Base-by-base conservation (phyloP, 1,139 yeast genomes). In the Pneumocystis oryctolagi region DNA sequence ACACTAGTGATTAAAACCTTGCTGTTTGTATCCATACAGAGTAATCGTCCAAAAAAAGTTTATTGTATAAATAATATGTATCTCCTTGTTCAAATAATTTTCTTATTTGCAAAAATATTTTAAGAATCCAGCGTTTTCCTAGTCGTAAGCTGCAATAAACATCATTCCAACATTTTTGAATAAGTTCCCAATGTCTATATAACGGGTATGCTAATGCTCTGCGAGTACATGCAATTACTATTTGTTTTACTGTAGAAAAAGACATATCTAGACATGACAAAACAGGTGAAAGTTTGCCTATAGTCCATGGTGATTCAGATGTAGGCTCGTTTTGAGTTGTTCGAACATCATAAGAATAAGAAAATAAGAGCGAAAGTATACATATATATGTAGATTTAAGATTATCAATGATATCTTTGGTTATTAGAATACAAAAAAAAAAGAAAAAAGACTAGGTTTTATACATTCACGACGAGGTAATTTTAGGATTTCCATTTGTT, bases 291-390 rank as follows among this genome's bases (percentile, higher is more conserved):
- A 92, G 72, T 69, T 85, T 89, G 1, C 97, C 97, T 16, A 92
- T 80, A 0, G 94, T 85, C 98, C 97, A 92, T 0, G 95, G 89
- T 66, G 95, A 86, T 73, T 92, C 98, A 8, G 86, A 83, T 28
- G 83, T 88, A 62, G 83, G 82, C 30, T 87, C 95, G 9, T 95
- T 96, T 70, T 79, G 81, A 35, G 83, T 85, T 62, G 86, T 87
- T 55, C 96, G 76, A 61, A 79, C 72, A 66, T 92, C 97, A 71
- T 84, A 89, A 64, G 82, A 80, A 69, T 83, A 85, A 0, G 87
- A 83, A 73, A 87, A 92, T 28, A 92, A 70, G 0, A 89, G 67
- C 28, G 88, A 82, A 0, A 88, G 71, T 0, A 90, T 73, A 0
- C 87, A 78, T 39, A 84, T 75, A 68, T 87, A 84, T 1, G 82